Conservation (phyloP, 345 rosid genomes). For the Aethionema arabicum region DNA sequence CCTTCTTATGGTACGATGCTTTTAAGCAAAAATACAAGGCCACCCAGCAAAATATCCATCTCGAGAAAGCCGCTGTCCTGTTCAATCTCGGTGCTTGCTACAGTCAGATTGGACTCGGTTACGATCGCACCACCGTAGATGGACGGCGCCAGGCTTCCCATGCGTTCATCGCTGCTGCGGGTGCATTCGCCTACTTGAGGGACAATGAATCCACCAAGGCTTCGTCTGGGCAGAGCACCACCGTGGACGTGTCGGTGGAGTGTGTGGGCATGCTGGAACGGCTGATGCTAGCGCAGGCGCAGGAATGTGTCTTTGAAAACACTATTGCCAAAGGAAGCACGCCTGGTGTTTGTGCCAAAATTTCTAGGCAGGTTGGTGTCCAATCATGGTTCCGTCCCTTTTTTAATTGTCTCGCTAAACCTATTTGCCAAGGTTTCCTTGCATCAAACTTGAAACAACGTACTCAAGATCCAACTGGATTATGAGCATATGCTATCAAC, state of each 20-base stretch:
- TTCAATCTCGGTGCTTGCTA: slow-evolving; percentile 82
- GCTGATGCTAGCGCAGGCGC: slow-evolving; percentile 95
- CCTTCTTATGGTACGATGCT: slow-evolving; percentile 86
- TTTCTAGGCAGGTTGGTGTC: slow-evolving; percentile 77
- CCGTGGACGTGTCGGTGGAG: slow-evolving; percentile 82
- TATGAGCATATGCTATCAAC: background rate
- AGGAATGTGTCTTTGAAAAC: slow-evolving; percentile 95
- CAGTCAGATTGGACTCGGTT: slow-evolving; percentile 84
- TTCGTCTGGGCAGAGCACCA: slow-evolving; percentile 64
- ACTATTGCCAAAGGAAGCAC: slow-evolving; percentile 95
- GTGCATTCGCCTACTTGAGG: slow-evolving; percentile 70
- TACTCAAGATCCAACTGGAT: background rate
- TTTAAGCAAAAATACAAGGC: slow-evolving; percentile 86
- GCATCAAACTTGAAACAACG: too few species aligned
- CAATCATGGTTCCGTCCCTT: background rate
- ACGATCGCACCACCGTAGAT: slow-evolving; percentile 76
- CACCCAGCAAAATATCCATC: slow-evolving; percentile 82
- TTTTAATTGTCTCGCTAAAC: background rate
- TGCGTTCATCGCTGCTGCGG: slow-evolving; percentile 84
- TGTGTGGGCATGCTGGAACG: slow-evolving; percentile 93
- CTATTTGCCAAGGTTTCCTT: too few species aligned
- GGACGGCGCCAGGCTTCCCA: slow-evolving; percentile 89
- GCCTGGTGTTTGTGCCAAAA: slow-evolving; percentile 93
- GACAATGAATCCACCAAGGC: slow-evolving; percentile 83
- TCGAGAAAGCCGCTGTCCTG: slow-evolving; percentile 89